Base-by-base conservation (phyloP, 768 basidiomycete species). In the Exidia glandulosa region DNA sequence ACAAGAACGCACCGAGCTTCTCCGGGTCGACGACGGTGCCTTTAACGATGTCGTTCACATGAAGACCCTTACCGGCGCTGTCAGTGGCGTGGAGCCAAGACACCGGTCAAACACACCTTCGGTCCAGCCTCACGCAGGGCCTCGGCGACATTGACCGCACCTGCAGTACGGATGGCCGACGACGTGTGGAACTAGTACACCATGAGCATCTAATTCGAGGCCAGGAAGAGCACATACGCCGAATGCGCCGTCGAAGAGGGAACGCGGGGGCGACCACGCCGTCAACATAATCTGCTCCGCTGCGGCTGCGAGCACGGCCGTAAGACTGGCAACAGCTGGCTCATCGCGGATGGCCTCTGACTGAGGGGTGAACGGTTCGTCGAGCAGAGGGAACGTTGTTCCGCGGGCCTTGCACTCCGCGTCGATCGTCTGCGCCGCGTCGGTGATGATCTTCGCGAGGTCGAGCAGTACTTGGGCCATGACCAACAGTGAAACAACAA, bases 71-170 rank as follows among this genome's bases (percentile, higher is more conserved):
- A 16, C 29, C 48, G 16, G 83, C 81, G 50, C 30, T 31, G 47
- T n/a, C n/a, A 54, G 30, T 31, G 9, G 9, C 50, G 13, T 23
- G 50, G 5, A 6, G 6, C 50, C 25, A 27, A 27, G 10, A 54
- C 30, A 23, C 6, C 6, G 9, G 25, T 61, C 0, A 79, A 74
- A 2, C 5, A 12, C 30, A 54, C 50, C 50, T 54, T 27, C 25
- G 50, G 50, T 12, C 85, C 86, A 19, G 83, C 82, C 59, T 83
- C 84, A 10, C 84, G 79, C 1, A 90, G 74, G 14, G 89, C 80
- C 66, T 90, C 88, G 6, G 80, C 79, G 31, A 82, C 77, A 66
- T 89, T 84, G 1, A 86, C 80, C 14, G 25, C 50, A 12, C 14
- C 13, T 4, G 50, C 50, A 19, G 30, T 25, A 13, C 50, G 50